Evolutionary conservation across 2,329 filamentous ascomycete species (phyloP), one percentile per base, ranked within the genome.

Genomic region (Xylaria sp.): DNA sequence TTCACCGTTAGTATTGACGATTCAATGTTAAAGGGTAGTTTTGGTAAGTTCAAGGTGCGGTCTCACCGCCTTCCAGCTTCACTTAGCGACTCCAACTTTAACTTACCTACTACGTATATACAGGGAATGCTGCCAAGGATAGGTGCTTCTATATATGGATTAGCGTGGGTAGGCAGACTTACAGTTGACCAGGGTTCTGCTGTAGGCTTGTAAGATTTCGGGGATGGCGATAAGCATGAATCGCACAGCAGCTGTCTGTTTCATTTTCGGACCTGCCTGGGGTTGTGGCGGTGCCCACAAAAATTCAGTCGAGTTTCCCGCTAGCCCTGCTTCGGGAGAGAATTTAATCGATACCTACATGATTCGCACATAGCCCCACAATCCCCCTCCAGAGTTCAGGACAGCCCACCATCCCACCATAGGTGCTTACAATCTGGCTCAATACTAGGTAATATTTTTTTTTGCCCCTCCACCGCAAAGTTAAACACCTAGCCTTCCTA

Each of bases 331-430:
- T 18, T 44, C 18, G 40, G 18, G 40, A 44, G 18, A 47, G 9
- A 64, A 57, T 63, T 42, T 8, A 63, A 44, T 54, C 60, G 48
- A 35, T 37, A 40, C n/a, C n/a, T n/a, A n/a, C n/a, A 51, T 68
- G 65, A 68, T 68, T 68, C 60, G 65, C 53, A 18, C 9, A 25
- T 12, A 23, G 55, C 60, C 57, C 63, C 67, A 60, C 63, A 13
- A 50, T 2, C 47, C 42, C 40, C 62, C 47, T 40, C 48, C 53
- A 62, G 32, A 50, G 40, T 44, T 44, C 40, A 44, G 35, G n/a
- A 25, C 23, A 63, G 9, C 63, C 63, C 67, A 63, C 67, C 64
- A 69, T 70, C 68, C 68, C 68, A 65, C 68, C 65, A 65, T n/a
- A n/a, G n/a, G n/a, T n/a, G n/a, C n/a, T n/a, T n/a, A n/a, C 48